Conservation (phyloP, 2,329 filamentous ascomycete species). For the Botrytis fragariae region DNA sequence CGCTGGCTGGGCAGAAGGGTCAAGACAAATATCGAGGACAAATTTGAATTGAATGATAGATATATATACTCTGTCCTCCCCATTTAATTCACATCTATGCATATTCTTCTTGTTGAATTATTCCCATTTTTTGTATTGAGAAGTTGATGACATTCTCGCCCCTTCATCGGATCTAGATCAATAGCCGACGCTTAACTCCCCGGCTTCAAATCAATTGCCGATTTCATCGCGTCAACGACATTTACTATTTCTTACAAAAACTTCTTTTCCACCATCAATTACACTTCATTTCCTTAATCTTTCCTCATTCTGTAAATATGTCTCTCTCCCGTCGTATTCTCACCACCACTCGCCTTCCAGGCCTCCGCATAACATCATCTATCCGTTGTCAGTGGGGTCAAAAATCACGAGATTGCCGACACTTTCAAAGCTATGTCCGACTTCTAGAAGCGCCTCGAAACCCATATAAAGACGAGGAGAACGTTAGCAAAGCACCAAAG, state of each 20-base stretch:
- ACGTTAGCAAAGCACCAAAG: constrained; percentile 17
- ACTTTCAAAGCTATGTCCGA: constrained; percentile 16
- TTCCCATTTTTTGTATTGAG: neutral
- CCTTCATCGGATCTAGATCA: constrained; percentile 7
- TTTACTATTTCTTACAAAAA: neutral
- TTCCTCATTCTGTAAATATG: neutral
- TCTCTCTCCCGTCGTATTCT: constrained; percentile 15
- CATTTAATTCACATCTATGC: neutral
- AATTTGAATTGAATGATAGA: neutral
- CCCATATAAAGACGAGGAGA: constrained; percentile 9
- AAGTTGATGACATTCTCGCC: neutral
- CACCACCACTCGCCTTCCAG: constrained; percentile 12
- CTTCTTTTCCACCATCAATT: neutral
- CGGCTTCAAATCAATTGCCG: constrained; percentile 13
- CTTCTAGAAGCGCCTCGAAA: constrained; percentile 18
- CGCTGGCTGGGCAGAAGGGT: neutral
- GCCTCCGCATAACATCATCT: constrained; percentile 15
- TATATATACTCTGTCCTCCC: neutral
- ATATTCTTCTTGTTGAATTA: neutral
- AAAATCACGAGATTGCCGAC: constrained; percentile 16
- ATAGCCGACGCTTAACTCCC: constrained; percentile 9
- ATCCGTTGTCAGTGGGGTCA: constrained; percentile 9
- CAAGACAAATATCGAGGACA: neutral
- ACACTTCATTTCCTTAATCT: neutral
- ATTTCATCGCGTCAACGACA: neutral